Percentiles rank a stretch among this genome's conserved stretches.
phyloP scores from a whole-genome alignment of 2,329 filamentous ascomycete genomes.

The Pochonia chlamydosporia region DNA sequence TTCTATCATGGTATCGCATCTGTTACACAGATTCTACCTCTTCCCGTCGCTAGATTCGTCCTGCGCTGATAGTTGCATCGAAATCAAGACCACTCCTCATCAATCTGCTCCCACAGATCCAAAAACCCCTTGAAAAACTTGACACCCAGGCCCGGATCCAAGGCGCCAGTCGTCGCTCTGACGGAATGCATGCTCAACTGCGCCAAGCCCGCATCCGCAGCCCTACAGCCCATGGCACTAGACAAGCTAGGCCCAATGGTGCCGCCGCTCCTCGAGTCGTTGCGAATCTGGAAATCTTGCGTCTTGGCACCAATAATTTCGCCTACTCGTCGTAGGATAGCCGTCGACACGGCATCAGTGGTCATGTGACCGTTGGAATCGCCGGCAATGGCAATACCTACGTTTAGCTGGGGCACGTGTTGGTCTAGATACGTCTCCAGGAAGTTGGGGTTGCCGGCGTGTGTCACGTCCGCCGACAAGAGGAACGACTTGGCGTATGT shows the following conservation, averaged over 20 bases:
- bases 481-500: constrained; percentile 92
- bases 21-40: neutral
- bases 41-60: too few species aligned
- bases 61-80: too few species aligned
- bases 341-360: constrained; percentile 79
- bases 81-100: constrained; percentile 65
- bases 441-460: constrained; percentile 95
- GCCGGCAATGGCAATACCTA: constrained; percentile 72
- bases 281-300: constrained; percentile 92
- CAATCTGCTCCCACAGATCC: constrained; percentile 78
- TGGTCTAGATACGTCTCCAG: constrained; percentile 73
- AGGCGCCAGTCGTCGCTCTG: constrained; percentile 75
- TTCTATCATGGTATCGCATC: neutral
- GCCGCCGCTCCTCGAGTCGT: constrained; percentile 82
- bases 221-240: constrained; percentile 70
- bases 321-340: constrained; percentile 73
- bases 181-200: constrained; percentile 95
- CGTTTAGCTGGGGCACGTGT: constrained; percentile 83
- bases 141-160: constrained; percentile 84
- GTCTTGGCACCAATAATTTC: constrained; percentile 65
- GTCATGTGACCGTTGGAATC: constrained; percentile 96
- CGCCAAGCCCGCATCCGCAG: constrained; percentile 82
- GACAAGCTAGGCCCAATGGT: constrained; percentile 93
- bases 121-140: constrained; percentile 87
- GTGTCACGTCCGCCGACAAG: constrained; percentile 86